A percentile compares a stretch with the other conserved stretches of the same genome.
These are phyloP conservation scores for Usnea hakonensis DNA, from an alignment of 495 filamentous ascomycete genomes.

Conservation along the genomic window DNA sequence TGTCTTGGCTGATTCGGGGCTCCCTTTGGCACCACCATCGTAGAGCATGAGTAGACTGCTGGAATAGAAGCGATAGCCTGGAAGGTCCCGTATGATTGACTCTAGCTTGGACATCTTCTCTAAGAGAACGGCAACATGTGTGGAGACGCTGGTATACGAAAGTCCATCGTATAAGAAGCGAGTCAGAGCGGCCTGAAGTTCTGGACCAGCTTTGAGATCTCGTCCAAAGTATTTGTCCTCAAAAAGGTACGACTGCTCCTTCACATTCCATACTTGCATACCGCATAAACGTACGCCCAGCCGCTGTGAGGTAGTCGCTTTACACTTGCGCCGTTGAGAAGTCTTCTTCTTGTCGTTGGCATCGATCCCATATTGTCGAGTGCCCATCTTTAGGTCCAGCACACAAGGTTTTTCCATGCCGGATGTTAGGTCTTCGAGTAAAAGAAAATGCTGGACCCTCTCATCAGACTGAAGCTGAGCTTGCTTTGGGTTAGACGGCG, in stretches of 20 bases:
- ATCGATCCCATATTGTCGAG: slow-evolving; percentile 95
- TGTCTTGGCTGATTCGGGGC: slow-evolving; percentile 9
- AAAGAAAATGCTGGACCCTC: slow-evolving; percentile 82
- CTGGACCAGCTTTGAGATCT: slow-evolving; percentile 74
- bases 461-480: slow-evolving; percentile 62
- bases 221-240: slow-evolving; percentile 97
- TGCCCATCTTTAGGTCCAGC: slow-evolving; percentile 97
- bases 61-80: slow-evolving; percentile 90
- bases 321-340: slow-evolving; percentile 88
- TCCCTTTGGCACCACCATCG: slow-evolving; percentile 55
- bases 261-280: slow-evolving; percentile 90
- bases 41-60: slow-evolving; percentile 92
- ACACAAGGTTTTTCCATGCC: slow-evolving; percentile 96
- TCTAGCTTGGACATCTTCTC: slow-evolving; percentile 76
- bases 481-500: slow-evolving; percentile 67
- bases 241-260: slow-evolving; percentile 74
- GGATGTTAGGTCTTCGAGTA: slow-evolving; percentile 93
- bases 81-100: slow-evolving; percentile 66
- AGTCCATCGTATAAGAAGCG: slow-evolving; percentile 90
- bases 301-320: slow-evolving; percentile 81
- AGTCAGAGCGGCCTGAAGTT: slow-evolving; percentile 83
- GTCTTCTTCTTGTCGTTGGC: slow-evolving; percentile 85
- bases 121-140: slow-evolving; percentile 80
- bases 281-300: slow-evolving; percentile 91
- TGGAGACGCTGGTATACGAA: slow-evolving; percentile 62